Conservation (phyloP, 2,329 filamentous ascomycete species). For the Fonsecaea pedrosoi region DNA sequence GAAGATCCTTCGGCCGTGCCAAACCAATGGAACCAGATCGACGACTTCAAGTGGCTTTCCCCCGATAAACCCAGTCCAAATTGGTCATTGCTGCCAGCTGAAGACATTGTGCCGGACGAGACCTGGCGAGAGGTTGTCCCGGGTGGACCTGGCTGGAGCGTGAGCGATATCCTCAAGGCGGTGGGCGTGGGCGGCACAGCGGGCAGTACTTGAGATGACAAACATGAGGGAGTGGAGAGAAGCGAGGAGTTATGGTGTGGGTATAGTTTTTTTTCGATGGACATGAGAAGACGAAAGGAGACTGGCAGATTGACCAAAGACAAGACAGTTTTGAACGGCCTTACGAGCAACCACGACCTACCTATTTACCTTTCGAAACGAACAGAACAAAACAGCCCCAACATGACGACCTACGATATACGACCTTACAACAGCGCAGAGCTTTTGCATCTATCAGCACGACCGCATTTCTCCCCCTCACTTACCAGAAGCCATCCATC, state of each 20-base stretch:
- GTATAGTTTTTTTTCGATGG: background rate
- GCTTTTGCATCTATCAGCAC: too few species aligned
- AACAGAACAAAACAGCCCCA: background rate
- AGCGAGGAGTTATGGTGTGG: background rate
- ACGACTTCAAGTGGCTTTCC: constrained; percentile 98
- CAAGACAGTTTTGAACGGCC: background rate
- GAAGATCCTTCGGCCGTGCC: constrained; percentile 19
- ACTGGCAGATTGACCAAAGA: background rate
- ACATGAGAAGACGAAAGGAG: background rate
- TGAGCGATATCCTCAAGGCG: constrained; percentile 69
- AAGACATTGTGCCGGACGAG: constrained; percentile 64
- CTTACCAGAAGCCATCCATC: too few species aligned
- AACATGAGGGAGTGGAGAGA: background rate
- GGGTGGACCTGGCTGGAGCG: constrained; percentile 66
- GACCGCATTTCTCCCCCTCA: too few species aligned
- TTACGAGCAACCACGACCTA: background rate
- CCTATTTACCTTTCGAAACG: background rate
- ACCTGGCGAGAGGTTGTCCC: constrained; percentile 74
- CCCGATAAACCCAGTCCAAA: constrained; percentile 76
- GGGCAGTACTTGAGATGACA: background rate
- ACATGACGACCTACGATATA: too few species aligned
- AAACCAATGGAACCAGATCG: constrained; percentile 87
- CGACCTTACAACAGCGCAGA: too few species aligned
- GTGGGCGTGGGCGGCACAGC: constrained; percentile 24
- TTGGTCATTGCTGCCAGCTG: constrained; percentile 73